A percentile compares a stretch with the other conserved stretches of the same genome.
phyloP scores from a whole-genome alignment of 768 basidiomycete genomes.

The Kwoniella heveanensis region DNA sequence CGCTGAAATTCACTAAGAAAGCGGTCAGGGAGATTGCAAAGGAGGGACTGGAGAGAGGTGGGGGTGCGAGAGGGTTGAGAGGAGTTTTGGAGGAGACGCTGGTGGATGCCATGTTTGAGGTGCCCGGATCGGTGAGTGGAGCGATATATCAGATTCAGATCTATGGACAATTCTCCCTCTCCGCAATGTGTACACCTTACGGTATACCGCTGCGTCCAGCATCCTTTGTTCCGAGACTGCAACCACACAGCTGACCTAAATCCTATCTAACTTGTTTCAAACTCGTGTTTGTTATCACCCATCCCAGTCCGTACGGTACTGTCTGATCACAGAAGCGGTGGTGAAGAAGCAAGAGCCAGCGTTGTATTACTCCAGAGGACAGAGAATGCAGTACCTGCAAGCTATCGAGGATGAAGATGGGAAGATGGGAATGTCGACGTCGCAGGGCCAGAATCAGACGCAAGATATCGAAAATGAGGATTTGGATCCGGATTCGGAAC shows the following conservation, averaged over 20 bases:
- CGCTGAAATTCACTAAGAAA: slow-evolving; percentile 79
- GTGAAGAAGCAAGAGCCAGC: slow-evolving; percentile 68
- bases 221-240: too few relatives aligned
- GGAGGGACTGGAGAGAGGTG: slow-evolving; percentile 76
- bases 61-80: slow-evolving; percentile 84
- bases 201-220: too few relatives aligned
- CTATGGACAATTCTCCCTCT: too few relatives aligned
- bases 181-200: too few relatives aligned
- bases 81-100: slow-evolving; percentile 85
- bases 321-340: slow-evolving; percentile 74
- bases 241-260: too few relatives aligned
- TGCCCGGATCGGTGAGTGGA: slow-evolving; percentile 52
- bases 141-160: too few relatives aligned
- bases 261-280: background rate
- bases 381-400: slow-evolving; percentile 41
- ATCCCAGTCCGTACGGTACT: slow-evolving; percentile 70
- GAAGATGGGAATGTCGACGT: background rate
- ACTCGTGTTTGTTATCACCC: background rate
- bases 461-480: background rate
- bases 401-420: slow-evolving; percentile 47
- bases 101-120: slow-evolving; percentile 80
- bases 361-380: slow-evolving; percentile 68
- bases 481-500: slow-evolving; percentile 11
- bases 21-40: slow-evolving; percentile 80
- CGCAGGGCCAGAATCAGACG: slow-evolving; percentile 10